phyloP scores from a whole-genome alignment of 495 filamentous ascomycete species.

The Penicillium bovifimosum region DNA sequence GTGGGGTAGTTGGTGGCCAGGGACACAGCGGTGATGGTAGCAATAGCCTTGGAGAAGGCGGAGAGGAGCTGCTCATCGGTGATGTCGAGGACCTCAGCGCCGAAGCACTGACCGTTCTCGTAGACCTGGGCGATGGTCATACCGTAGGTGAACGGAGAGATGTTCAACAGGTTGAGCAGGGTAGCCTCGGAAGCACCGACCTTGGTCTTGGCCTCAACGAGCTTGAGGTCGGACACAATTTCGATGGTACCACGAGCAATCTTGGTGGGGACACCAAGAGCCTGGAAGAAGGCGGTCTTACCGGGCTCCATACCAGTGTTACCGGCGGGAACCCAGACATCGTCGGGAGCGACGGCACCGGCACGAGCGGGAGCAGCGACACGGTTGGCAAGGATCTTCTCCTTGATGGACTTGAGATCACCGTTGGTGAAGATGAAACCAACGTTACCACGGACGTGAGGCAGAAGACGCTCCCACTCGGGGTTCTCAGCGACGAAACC shows the following conservation, averaged over 20 bases:
- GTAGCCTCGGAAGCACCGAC: conserved; percentile 98
- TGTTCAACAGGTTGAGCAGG: conserved; percentile 99
- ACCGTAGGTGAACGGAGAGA: conserved; percentile 99
- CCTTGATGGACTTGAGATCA: conserved; percentile 85
- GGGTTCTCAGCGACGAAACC: conserved; percentile 86
- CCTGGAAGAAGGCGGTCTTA: conserved; percentile 99
- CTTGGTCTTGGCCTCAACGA: conserved; percentile 86
- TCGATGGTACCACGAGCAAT: conserved; percentile 99
- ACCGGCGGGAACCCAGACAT: conserved; percentile 89
- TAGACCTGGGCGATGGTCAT: conserved; percentile 95
- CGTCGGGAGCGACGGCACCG: conserved; percentile 85
- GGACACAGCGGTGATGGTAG: conserved; percentile 82
- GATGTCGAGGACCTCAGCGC: conserved; percentile 80
- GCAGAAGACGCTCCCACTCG: conserved; percentile 95
- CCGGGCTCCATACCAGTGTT: conserved; percentile 99
- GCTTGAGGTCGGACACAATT: conserved; percentile 97
- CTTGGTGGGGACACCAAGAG: conserved; percentile 99
- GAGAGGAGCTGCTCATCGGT: conserved; percentile 85
- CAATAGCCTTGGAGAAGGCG: conserved; percentile 74
- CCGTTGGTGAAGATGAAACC: conserved; percentile 99
- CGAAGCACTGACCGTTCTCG: conserved; percentile 90
- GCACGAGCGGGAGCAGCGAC: conserved; percentile 96
- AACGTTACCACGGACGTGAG: conserved; percentile 93
- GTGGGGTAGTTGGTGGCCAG: conserved; percentile 92
- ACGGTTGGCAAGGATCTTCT: conserved; percentile 93